Base-by-base conservation (phyloP, 225 moss, liverwort and hornwort species). In the Pleurozium schreberi region DNA sequence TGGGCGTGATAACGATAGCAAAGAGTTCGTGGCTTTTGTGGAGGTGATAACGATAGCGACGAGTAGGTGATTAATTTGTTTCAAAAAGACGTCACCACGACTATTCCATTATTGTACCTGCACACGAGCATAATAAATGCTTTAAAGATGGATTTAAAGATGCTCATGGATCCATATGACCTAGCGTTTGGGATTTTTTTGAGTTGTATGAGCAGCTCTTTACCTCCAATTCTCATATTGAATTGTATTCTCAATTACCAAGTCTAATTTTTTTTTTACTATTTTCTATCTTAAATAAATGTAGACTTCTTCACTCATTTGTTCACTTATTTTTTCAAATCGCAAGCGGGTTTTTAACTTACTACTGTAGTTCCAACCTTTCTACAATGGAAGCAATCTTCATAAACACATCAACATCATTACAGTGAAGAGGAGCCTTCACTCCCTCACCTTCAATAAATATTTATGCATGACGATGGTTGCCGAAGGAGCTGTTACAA, bases 121-220 rank as follows among this genome's bases (percentile, higher is more conserved):
- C 18, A 8, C 9, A 59, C 18, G 23, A 59, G 59, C 7, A 59
- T 23, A 59, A 9, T 59, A 59, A 23, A 59, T 59, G 58, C 58
- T 8, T 6, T 20, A 58, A 70, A 42, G 70, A 70, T 70, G 42
- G 58, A 20, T 8, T 6, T 20, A 58, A 70, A 42, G 70, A 70
- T 70, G 42, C 6, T 14, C 3, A 25, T 53, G 3, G 23, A 53
- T 15, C 25, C 15, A 36, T 10, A 25, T 23, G 10, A 18, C n/a
- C 4, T 6, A 18, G 0, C 0, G 0, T 27, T 43, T 0, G 0
- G 3, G 1, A 10, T 17, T 1, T 28, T 45, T 71, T 45, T 5
- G 15, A 73, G 9, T 6, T 27, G 10, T 8, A n/a, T 5, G 0
- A 40, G 23, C 18, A 40, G 23, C 18, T 17, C 27, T 10, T 3